Evolutionary conservation across 257 asterid genomes (phyloP), one percentile per base, ranked within the genome.

Genomic region (Gentiana macrophylla): DNA sequence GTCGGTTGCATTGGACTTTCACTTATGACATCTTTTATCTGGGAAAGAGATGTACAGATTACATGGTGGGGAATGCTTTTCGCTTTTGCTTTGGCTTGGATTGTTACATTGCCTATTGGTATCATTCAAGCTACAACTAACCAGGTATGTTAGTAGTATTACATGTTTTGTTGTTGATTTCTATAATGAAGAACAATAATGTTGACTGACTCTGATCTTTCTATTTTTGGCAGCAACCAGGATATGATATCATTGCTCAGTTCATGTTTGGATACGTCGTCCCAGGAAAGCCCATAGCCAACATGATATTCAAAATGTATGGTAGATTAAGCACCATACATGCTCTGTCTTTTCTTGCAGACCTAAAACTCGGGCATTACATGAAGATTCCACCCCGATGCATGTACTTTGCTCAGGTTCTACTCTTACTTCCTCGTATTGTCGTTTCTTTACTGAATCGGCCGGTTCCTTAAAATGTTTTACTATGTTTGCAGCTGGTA

Each of bases 31-130:
- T 70, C 82, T 36, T 84, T 89, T 32, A 72, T 86, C 34, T 89
- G 97, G 97, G 76, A 86, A 68, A 78, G 59, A 15, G 90, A 82
- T 45, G 85, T 89, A 57, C 97, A 89, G 82, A 73, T 89, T 32
- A 93, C 86, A 0, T 89, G 97, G 97, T 89, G 97, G 97, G 97
- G 93, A 36, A 46, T 89, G 81, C 73, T 89, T 63, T 80, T 89
- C 48, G 97, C 95, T 0, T 89, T 89, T 37, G 90, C 60, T 36
- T 68, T 89, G 56, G 95, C 97, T 62, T 89, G 80, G 80, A 52
- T 89, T 8, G 93, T 89, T 43, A 86, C 95, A 0, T 95, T 89
- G 59, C 97, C 97, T 1, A 84, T 89, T 0, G 97, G 95, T 55
- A 92, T 89, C 75, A 86, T 89, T 77, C 95, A 84, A 74, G 97